Base-by-base conservation (phyloP, 805 yeast species). In the Tetrapisispora pingtungensis region DNA sequence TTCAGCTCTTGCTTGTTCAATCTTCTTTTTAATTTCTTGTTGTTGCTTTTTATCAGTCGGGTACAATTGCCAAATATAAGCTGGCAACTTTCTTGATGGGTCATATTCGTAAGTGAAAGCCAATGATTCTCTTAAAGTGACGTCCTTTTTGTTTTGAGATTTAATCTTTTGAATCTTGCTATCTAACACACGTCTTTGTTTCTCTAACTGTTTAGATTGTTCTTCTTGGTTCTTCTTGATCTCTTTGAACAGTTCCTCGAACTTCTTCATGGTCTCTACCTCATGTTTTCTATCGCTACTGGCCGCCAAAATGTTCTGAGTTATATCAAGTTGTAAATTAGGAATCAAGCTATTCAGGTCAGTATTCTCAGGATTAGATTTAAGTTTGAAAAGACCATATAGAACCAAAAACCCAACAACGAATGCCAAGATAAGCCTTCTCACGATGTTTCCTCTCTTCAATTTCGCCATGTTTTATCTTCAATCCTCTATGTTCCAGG, bases 41-140 rank as follows among this genome's bases (percentile, higher is more conserved):
- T 40, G 34, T 14, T 39, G 35, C 36, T 41, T 28, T 37, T 78
- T 64, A 5, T 82, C 81, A 50, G 77, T 79, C 55, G 79, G 79
- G 86, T 87, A 81, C 15, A 82, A 72, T 60, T 83, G 93, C 93
- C 93, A 83, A 43, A 83, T 76, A 53, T 76, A 78, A 6, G 84
- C 86, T 1, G 87, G 88, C 56, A 81, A 80, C 53, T 75, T 78
- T 44, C 66, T 66, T 10, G 67, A 59, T 37, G 78, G 72, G 53
- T 82, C 87, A 59, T 81, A 83, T 19, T 84, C 83, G 54, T 78
- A 81, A 50, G 75, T 67, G 49, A 65, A 75, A 1, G 84, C 77
- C 41, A 83, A 50, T 51, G 79, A 77, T 58, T 81, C 83, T 48
- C 86, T 72, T 15, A 85, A 61, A 0, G 84, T 71, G 0, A 89